Percentiles rank a stretch among this genome's conserved stretches.
These are phyloP conservation scores for Prunus armeniaca DNA, from an alignment of 306 rosid species.

Conservation along the genomic window DNA sequence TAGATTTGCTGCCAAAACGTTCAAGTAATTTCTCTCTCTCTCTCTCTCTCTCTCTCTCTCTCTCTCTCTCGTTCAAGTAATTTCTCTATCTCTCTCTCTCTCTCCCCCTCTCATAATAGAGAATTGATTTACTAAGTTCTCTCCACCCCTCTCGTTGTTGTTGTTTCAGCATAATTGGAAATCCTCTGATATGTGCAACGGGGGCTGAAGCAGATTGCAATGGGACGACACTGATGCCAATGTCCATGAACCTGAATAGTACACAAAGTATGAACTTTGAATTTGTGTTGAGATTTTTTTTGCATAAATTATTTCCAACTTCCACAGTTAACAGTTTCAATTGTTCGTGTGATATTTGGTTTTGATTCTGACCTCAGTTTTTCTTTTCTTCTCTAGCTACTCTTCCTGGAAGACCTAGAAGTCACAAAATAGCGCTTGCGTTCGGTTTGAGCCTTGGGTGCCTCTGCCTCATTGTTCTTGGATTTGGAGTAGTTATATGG, in stretches of 20 bases:
- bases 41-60: background rate
- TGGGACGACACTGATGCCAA: constrained; percentile 76
- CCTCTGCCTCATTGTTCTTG: constrained; percentile 71
- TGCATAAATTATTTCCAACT: background rate
- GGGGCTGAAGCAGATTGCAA: constrained; percentile 80
- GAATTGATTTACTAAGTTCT: constrained; percentile 2
- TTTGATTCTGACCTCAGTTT: constrained; percentile 29
- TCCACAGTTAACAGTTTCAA: background rate
- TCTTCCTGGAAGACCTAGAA: constrained; percentile 47
- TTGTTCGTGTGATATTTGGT: background rate
- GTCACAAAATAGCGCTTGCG: constrained; percentile 74
- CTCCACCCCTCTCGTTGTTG: constrained; percentile 2
- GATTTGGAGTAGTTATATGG: constrained; percentile 73
- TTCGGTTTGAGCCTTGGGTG: constrained; percentile 87
- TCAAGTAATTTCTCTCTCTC: constrained; percentile 54
- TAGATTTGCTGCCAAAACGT: constrained; percentile 83
- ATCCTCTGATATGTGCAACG: constrained; percentile 76
- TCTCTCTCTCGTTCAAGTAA: constrained; percentile 53
- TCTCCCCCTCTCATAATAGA: constrained; percentile 2
- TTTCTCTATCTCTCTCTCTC: constrained; percentile 10
- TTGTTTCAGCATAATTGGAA: constrained; percentile 79
- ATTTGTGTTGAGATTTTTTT: background rate
- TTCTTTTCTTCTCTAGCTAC: constrained; percentile 51
- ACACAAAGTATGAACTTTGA: constrained; percentile 50
- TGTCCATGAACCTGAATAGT: constrained; percentile 82